phyloP scores from a whole-genome alignment of 805 yeast species.

The Metahyphopichia silvanorum region DNA sequence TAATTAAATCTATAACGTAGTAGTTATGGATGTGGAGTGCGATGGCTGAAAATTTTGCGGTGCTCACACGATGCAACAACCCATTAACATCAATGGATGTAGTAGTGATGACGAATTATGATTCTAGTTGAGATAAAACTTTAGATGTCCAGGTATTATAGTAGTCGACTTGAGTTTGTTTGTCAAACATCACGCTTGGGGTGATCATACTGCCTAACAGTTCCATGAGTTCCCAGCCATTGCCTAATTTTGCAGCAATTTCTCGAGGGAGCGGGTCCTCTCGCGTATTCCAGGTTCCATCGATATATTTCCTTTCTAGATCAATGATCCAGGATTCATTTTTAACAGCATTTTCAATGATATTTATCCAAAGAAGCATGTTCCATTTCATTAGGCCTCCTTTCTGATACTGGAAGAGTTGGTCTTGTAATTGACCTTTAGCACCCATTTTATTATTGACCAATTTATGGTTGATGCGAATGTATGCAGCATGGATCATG shows the following conservation, averaged over 20 bases:
- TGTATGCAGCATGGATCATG: slow-evolving; percentile 55
- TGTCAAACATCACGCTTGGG: slow-evolving; percentile 26
- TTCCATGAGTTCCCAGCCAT: slow-evolving; percentile 27
- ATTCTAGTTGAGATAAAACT: slow-evolving; percentile 5
- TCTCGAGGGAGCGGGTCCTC: slow-evolving; percentile 19
- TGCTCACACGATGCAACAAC: no score
- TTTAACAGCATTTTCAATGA: slow-evolving; percentile 52
- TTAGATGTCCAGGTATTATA: slow-evolving; percentile 29
- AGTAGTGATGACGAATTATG: no score
- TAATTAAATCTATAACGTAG: no score
- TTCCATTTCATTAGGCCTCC: slow-evolving; percentile 52
- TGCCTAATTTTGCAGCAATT: slow-evolving; percentile 26
- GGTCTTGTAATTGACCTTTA: slow-evolving; percentile 45
- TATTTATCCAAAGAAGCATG: slow-evolving; percentile 48
- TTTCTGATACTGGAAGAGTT: slow-evolving; percentile 49
- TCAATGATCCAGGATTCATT: slow-evolving; percentile 63
- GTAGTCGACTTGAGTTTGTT: slow-evolving; percentile 26
- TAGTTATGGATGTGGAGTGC: no score
- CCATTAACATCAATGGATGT: no score
- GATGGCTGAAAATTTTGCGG: no score
- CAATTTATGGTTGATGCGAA: slow-evolving; percentile 48
- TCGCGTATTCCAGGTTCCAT: slow-evolving; percentile 21
- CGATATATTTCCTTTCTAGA: slow-evolving; percentile 44
- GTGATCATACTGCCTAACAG: slow-evolving; percentile 33
- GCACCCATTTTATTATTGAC: slow-evolving; percentile 48